Evolutionary conservation across 768 basidiomycete species (phyloP).

Genomic region (Imleria badia): DNA sequence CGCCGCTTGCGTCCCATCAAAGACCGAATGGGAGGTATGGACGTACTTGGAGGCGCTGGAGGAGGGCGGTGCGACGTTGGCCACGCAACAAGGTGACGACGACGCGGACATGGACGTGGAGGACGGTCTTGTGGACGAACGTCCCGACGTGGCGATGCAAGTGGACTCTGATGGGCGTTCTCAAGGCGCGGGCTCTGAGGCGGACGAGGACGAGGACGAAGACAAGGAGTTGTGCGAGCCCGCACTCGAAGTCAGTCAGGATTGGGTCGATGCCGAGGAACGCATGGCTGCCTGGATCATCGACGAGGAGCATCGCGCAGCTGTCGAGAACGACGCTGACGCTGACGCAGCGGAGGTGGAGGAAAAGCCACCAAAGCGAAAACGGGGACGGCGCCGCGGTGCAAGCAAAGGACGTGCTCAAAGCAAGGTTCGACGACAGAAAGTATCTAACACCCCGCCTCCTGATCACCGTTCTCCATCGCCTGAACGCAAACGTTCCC

Average conservation of each 20-base stretch:
- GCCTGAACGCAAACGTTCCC: background rate
- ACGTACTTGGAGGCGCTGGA: constrained; percentile 60
- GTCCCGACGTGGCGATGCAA: constrained; percentile 1
- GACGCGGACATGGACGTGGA: constrained; percentile 2
- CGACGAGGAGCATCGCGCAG: constrained; percentile 11
- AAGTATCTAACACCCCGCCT: background rate
- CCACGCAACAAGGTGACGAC: constrained; percentile 12
- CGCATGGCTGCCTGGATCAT: constrained; percentile 28
- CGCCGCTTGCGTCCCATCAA: constrained; percentile 62
- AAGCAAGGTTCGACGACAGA: background rate
- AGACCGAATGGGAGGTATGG: constrained; percentile 65
- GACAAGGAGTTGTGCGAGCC: constrained; percentile 17
- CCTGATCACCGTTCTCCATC: background rate
- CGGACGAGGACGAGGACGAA: background rate
- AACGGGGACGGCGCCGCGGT: constrained; percentile 8
- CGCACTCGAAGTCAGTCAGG: constrained; percentile 38
- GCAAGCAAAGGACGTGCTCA: constrained; percentile 2
- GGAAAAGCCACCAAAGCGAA: constrained; percentile 5
- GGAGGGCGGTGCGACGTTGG: constrained; percentile 17
- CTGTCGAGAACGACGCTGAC: background rate
- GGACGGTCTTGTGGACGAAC: background rate
- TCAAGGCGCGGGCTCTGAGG: background rate
- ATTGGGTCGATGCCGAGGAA: constrained; percentile 36
- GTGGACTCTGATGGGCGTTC: constrained; percentile 29
- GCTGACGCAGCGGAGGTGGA: background rate